Evolutionary conservation across 768 basidiomycete species (phyloP).

Genomic region (Boletus vinaceobasis): DNA sequence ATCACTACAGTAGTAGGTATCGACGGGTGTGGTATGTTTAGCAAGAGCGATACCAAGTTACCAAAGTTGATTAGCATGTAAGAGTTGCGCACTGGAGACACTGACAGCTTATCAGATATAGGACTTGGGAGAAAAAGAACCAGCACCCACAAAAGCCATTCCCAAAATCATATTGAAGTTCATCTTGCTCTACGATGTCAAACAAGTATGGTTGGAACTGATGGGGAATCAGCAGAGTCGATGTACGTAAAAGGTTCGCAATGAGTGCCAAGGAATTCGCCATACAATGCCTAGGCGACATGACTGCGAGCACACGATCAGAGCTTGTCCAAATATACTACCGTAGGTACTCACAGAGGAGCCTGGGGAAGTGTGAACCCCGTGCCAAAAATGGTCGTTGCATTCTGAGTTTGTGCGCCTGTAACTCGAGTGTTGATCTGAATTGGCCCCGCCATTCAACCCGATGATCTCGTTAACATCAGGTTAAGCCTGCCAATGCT

Average conservation of each 20-base stretch:
- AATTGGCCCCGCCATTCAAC: constrained; percentile 53
- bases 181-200: constrained; percentile 29
- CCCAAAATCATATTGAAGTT: constrained; percentile 65
- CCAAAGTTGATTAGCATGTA: constrained; percentile 66
- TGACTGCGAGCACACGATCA: constrained; percentile 30
- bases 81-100: constrained; percentile 54
- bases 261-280: constrained; percentile 51
- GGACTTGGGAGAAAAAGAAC: background rate
- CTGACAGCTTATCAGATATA: background rate
- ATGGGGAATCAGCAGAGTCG: background rate
- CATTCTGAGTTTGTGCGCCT: constrained; percentile 40
- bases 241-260: constrained; percentile 26
- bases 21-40: background rate
- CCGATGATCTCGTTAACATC: constrained; percentile 62
- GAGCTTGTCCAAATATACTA: constrained; percentile 11
- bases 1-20: background rate
- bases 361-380: constrained; percentile 69
- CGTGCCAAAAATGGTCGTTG: constrained; percentile 64
- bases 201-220: constrained; percentile 71
- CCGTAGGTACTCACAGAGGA: constrained; percentile 37
- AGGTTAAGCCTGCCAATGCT: constrained; percentile 65
- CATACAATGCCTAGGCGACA: constrained; percentile 62
- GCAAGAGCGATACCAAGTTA: constrained; percentile 39
- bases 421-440: constrained; percentile 44
- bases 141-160: constrained; percentile 62